Percentiles rank a stretch among this genome's conserved stretches.
Conservation (phyloP, 2,329 filamentous ascomycete species). For the Phaeosphaeria sp. region DNA sequence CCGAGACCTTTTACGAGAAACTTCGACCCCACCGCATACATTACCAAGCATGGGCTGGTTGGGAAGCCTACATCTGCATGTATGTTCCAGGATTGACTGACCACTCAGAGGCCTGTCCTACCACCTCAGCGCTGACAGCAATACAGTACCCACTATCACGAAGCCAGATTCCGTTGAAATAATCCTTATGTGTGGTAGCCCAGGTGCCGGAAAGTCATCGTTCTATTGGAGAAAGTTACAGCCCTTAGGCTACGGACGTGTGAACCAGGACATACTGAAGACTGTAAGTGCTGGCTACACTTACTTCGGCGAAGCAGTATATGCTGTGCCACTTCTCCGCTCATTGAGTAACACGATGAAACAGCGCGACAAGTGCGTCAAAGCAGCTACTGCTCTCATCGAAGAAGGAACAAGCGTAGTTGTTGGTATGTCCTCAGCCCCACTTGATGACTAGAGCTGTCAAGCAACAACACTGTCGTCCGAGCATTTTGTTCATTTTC, state of each 20-base stretch:
- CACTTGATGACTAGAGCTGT: neutral
- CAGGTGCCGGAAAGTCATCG: constrained; percentile 89
- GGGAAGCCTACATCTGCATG: constrained; percentile 37
- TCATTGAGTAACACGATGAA: constrained; percentile 42
- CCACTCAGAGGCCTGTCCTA: constrained; percentile 16
- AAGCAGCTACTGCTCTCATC: constrained; percentile 72
- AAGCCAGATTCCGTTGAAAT: constrained; percentile 74
- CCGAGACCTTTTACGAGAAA: constrained; percentile 70
- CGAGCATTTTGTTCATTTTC: neutral
- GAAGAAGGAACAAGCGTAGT: constrained; percentile 71
- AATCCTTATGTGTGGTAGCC: constrained; percentile 85
- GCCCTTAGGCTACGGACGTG: constrained; percentile 78
- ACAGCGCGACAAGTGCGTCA: constrained; percentile 70
- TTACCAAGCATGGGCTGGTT: constrained; percentile 25
- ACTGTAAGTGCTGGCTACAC: constrained; percentile 55
- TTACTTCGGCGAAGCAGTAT: constrained; percentile 19
- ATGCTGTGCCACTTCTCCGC: constrained; percentile 31
- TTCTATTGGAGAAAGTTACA: constrained; percentile 83
- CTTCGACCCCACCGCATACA: constrained; percentile 69
- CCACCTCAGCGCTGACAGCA: constrained; percentile 25
- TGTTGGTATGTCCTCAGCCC: constrained; percentile 67
- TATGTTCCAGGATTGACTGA: constrained; percentile 32
- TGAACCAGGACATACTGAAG: constrained; percentile 92
- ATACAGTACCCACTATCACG: constrained; percentile 50
- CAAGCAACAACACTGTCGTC: neutral